These are phyloP conservation scores for Glaciozyma martinii DNA, from an alignment of 768 basidiomycete genomes.

Conservation along the genomic window DNA sequence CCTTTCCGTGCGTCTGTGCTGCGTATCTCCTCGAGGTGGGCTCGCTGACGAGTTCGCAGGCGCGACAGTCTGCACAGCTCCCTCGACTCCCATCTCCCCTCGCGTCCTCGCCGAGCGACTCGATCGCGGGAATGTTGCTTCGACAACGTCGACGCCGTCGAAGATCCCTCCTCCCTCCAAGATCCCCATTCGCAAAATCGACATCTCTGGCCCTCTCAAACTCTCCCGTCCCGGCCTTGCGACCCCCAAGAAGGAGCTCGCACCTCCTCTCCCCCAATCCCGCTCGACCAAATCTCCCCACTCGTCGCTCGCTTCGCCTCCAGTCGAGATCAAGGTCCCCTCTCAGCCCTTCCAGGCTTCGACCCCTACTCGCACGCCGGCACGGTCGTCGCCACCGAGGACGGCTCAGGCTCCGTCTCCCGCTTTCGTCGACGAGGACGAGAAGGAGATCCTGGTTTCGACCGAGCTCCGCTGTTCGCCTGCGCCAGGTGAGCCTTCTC, in stretches of 20 bases:
- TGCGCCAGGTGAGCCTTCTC: no score
- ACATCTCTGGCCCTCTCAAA: neutral
- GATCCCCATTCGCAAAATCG: slow-evolving; percentile 12
- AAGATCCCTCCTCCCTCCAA: neutral
- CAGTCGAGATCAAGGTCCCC: neutral
- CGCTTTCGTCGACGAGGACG: neutral
- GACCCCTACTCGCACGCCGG: no score
- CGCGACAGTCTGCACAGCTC: neutral
- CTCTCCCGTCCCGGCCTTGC: neutral
- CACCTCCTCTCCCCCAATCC: no score
- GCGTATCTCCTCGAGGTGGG: neutral
- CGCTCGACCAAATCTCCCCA: no score
- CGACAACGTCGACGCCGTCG: neutral
- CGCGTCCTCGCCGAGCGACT: neutral
- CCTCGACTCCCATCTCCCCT: neutral
- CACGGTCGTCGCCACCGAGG: no score
- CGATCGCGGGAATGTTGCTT: neutral
- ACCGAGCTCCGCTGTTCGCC: no score
- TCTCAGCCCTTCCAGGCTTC: no score
- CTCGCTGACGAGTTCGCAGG: neutral
- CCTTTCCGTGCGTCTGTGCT: neutral
- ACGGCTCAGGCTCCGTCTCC: no score
- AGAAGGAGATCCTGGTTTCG: neutral
- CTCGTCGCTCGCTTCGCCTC: neutral
- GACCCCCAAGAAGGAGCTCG: neutral